Evolutionary conservation across 352 stramenopile species (phyloP), one percentile per base, ranked within the genome.

Genomic region (Pseudoperonospora humuli): DNA sequence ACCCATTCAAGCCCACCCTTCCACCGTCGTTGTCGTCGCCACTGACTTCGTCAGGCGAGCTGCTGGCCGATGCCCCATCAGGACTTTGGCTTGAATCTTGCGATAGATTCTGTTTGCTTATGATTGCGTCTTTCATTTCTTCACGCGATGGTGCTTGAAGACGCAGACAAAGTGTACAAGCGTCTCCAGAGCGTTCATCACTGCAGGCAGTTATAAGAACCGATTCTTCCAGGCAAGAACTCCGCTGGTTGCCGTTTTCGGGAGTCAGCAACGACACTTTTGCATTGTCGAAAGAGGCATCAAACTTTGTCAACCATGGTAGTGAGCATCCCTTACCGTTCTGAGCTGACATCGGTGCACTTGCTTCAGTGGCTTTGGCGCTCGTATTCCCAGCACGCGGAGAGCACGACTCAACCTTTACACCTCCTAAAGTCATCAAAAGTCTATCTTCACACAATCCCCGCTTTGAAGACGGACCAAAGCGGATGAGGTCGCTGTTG

Each of bases 381-480:
- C 24, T 38, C 10, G 45, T 31, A 20, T 13, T 31, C n/a, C 33
- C 27, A 29, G 49, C 24, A 19, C 24, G 41, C 1, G 31, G 29
- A 37, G 54, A 64, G 29, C 34, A 56, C 1, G 64, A 78, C 9
- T 29, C 44, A 19, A 84, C 50, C 13, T 78, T 82, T 3, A 91
- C 71, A 18, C 49, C 53, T 34, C 86, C 72, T n/a, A 93, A 51
- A 17, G 65, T 64, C 29, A 94, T 27, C 21, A 89, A 38, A 19
- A 94, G 47, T 37, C 70, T 75, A 50, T 94, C 82, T 75, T 94
- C 82, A 41, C 75, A 89, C 21, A 92, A 47, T 9, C 82, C 82
- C 21, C 78, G 74, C 45, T 73, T 88, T 4, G 77, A 87, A 5
- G 78, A 91, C 14, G 54, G 43, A 5, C 82, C 82, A 51, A 90